phyloP scores from a whole-genome alignment of 306 rosid genomes.

The Vigna trinervia region DNA sequence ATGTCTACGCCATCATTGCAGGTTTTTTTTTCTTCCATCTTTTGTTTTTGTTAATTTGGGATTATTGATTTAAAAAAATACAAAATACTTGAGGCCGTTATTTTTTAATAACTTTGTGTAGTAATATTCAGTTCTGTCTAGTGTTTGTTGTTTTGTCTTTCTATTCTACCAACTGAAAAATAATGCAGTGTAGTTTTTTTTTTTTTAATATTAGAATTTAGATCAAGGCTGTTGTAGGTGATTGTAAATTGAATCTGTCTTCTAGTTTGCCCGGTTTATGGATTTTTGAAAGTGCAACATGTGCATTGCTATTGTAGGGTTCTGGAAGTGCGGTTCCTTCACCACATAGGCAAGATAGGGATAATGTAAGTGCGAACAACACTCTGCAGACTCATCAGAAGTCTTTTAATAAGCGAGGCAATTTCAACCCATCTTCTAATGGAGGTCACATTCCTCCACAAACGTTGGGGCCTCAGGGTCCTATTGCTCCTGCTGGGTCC shows the following conservation, averaged over 20 bases:
- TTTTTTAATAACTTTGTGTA: background rate
- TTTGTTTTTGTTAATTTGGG: background rate
- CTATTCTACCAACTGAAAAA: background rate
- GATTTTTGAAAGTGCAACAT: conserved; percentile 25
- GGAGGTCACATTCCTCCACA: conserved; percentile 56
- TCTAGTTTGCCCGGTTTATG: background rate
- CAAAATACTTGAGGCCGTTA: background rate
- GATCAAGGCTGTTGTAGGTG: background rate
- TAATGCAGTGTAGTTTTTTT: background rate
- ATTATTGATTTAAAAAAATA: background rate
- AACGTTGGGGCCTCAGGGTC: conserved; percentile 51
- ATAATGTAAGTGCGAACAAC: conserved; percentile 52
- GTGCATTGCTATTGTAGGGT: conserved; percentile 56
- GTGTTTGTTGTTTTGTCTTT: background rate
- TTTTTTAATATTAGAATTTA: background rate
- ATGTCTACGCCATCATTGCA: conserved; percentile 52
- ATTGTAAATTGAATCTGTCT: background rate
- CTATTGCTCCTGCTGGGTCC: conserved; percentile 47
- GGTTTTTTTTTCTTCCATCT: conserved; percentile 48
- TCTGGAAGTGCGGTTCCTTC: conserved; percentile 54
- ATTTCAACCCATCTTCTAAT: conserved; percentile 56
- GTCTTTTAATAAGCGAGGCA: conserved; percentile 53
- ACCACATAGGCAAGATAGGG: conserved; percentile 60
- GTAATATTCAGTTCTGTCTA: background rate
- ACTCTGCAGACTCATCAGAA: conserved; percentile 51